Evolutionary conservation across 768 basidiomycete species (phyloP).

Genomic region (Tylopilus sp.): DNA sequence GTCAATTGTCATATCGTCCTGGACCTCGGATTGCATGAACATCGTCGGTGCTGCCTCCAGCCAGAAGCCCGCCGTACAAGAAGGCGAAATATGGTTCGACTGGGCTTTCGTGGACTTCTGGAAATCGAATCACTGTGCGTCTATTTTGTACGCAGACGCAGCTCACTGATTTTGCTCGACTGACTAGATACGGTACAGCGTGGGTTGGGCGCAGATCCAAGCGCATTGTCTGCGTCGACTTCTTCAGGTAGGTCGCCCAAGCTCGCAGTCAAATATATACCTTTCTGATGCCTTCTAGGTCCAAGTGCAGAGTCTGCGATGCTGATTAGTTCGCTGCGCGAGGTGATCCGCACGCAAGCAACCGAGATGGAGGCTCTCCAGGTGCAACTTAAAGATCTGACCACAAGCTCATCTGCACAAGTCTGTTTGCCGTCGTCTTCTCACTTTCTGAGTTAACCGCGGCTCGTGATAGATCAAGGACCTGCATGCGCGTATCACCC

Average conservation of each 20-base stretch:
- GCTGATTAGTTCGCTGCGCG: slow-evolving; percentile 79
- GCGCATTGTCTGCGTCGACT: slow-evolving; percentile 48
- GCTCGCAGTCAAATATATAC: background rate
- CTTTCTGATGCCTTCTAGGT: slow-evolving; percentile 33
- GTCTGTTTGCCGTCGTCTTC: slow-evolving; percentile 20
- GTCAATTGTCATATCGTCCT: slow-evolving; percentile 61
- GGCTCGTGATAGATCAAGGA: slow-evolving; percentile 35
- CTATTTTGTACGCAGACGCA: background rate
- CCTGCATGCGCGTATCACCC: slow-evolving; percentile 45
- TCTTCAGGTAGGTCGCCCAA: slow-evolving; percentile 45
- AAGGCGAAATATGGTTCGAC: slow-evolving; percentile 95
- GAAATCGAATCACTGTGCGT: slow-evolving; percentile 95
- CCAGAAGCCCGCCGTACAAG: slow-evolving; percentile 39
- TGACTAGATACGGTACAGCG: slow-evolving; percentile 69
- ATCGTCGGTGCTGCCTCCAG: background rate
- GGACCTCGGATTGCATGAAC: slow-evolving; percentile 19
- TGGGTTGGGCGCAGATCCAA: slow-evolving; percentile 66
- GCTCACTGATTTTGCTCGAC: background rate
- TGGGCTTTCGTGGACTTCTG: slow-evolving; percentile 98
- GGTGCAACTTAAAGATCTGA: slow-evolving; percentile 46
- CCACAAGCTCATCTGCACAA: slow-evolving; percentile 37
- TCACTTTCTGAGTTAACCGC: background rate
- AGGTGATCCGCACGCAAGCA: slow-evolving; percentile 79
- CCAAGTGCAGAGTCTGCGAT: slow-evolving; percentile 75
- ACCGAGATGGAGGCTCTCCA: slow-evolving; percentile 72